Percentiles rank a stretch among this genome's conserved stretches.
Conservation (phyloP, 305 asterid genomes). For the Solanum hybrid region DNA sequence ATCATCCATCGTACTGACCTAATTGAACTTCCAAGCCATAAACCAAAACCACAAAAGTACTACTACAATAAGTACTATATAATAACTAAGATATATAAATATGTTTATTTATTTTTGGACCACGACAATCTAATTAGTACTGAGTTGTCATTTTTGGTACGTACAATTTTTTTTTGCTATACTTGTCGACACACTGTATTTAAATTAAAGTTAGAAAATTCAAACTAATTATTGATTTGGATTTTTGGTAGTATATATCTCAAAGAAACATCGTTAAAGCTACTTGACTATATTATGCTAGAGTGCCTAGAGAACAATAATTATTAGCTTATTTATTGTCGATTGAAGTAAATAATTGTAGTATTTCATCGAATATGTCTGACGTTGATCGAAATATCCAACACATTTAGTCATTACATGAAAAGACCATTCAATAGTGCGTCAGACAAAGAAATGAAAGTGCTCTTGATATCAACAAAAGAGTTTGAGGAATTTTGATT, state of each 20-base stretch:
- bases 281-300: neutral
- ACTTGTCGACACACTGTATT: neutral
- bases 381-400: neutral
- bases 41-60: neutral
- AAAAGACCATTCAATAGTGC: neutral
- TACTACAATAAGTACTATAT: neutral
- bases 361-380: neutral
- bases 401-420: neutral
- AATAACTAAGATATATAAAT: neutral
- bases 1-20: neutral
- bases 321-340: neutral
- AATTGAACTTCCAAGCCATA: neutral
- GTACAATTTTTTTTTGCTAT: neutral
- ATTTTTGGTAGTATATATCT: neutral
- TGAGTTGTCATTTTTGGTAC: neutral
- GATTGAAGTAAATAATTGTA: neutral
- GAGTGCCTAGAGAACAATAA: neutral
- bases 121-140: neutral
- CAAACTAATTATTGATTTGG: neutral
- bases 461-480: neutral
- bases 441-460: neutral
- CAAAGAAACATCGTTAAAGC: neutral
- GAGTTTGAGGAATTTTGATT: neutral
- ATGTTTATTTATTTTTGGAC: neutral
- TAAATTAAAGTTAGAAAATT: neutral